Evolutionary conservation across 768 basidiomycete species (phyloP), one percentile per base, ranked within the genome.

Genomic region (Agrocybe chaxingu): DNA sequence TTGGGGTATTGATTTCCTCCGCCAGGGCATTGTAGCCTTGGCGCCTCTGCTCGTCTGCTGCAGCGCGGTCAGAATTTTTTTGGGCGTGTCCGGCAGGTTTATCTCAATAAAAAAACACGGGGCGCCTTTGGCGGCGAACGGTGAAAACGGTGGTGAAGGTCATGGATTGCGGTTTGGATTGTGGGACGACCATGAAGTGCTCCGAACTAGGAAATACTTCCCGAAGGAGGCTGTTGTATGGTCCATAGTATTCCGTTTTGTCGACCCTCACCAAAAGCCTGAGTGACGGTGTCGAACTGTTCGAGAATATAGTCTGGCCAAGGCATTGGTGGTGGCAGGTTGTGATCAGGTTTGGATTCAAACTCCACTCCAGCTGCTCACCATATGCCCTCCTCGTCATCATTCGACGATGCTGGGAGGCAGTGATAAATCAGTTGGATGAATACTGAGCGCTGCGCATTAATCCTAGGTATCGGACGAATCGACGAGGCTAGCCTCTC

Each of bases 41-140:
- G 18, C 55, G 57, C 50, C 54, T 58, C 48, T 61, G 53, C 35
- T 52, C 57, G 49, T 61, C 57, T 34, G 59, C 57, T 13, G 50
- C 31, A 57, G 53, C 9, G 50, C 44, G 32, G 55, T 51, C 9
- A 54, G 40, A 31, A 24, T 42, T 24, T 24, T 24, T 24, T 5
- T 24, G 1, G 24, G 43, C 54, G 54, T 16, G 45, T 45, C 35
- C 45, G 36, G 38, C 42, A 47, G 31, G 57, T 47, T 56, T 58
- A 58, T 42, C 37, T 54, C 55, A 0, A 61, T n/a, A 50, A 58
- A 58, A 46, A 58, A 52, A 35, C n/a, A 58, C 39, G 8, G 57
- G 59, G 32, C 48, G 50, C 8, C 30, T 16, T 33, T 46, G 45
- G 33, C 42, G 45, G 41, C 18, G 31, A 29, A 57, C 53, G 47